A percentile compares a stretch with the other conserved stretches of the same genome.
Conservation (phyloP, 1,284 basidiomycete species). For the Leccinum cinnamomeum region DNA sequence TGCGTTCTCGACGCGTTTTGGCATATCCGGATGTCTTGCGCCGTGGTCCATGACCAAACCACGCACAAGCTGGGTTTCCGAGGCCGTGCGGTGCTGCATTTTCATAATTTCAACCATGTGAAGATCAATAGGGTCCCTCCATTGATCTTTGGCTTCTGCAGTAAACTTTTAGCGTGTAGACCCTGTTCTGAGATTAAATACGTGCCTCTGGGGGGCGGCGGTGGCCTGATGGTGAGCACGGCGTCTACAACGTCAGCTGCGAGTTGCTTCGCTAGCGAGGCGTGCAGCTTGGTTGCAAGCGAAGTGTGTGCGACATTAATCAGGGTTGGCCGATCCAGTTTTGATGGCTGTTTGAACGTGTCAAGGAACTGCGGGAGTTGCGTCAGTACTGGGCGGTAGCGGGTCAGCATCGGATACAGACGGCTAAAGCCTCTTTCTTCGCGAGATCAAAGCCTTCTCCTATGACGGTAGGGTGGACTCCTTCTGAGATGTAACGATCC, state of each 20-base stretch:
- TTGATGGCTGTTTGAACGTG: slow-evolving; percentile 75
- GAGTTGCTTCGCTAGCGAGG: slow-evolving; percentile 83
- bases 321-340: slow-evolving; percentile 86
- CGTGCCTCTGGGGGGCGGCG: slow-evolving; percentile 59
- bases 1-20: slow-evolving; percentile 96
- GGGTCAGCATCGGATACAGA: slow-evolving; percentile 43
- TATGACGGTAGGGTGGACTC: slow-evolving; percentile 96
- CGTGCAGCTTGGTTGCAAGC: slow-evolving; percentile 90
- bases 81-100: slow-evolving; percentile 99
- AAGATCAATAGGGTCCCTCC: slow-evolving; percentile 90
- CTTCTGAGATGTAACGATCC: slow-evolving; percentile 97
- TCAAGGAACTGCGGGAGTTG: slow-evolving; percentile 78
- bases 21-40: slow-evolving; percentile 98
- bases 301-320: slow-evolving; percentile 95
- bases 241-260: slow-evolving; percentile 95
- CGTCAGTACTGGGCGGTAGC: slow-evolving; percentile 17
- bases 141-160: slow-evolving; percentile 62
- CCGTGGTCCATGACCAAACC: slow-evolving; percentile 97
- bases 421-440: slow-evolving; percentile 90
- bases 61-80: slow-evolving; percentile 95
- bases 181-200: slow-evolving; percentile 23
- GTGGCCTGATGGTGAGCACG: slow-evolving; percentile 85
- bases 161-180: slow-evolving; percentile 27
- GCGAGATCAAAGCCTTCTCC: slow-evolving; percentile 96
- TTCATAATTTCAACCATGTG: slow-evolving; percentile 99